Evolutionary conservation across 495 filamentous ascomycete genomes (phyloP).

Genomic region (Xylaria curta): DNA sequence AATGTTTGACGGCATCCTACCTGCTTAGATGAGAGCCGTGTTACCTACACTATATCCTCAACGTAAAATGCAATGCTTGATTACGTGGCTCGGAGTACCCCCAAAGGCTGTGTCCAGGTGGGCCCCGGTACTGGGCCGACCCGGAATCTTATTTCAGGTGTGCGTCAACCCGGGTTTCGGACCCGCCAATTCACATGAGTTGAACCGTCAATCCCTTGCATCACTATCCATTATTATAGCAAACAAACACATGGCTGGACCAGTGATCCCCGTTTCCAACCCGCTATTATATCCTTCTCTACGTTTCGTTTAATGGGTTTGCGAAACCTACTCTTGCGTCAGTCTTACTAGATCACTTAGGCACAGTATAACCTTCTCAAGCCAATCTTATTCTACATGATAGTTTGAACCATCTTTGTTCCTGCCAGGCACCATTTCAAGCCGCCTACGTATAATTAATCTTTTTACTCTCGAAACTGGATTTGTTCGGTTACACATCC

Average conservation of each 20-base stretch:
- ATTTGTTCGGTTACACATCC: not conserved
- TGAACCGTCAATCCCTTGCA: not conserved
- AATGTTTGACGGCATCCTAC: not conserved
- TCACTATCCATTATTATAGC: not conserved
- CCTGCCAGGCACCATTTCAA: not conserved
- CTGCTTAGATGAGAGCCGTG: not conserved
- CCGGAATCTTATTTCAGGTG: not conserved
- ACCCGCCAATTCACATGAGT: not conserved
- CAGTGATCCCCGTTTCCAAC: not conserved
- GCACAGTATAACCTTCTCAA: not conserved
- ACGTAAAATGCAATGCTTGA: not conserved
- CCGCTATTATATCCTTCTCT: not conserved
- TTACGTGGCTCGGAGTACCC: not conserved
- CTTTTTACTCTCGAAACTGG: not conserved
- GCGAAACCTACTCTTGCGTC: not conserved
- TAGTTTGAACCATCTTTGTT: not conserved
- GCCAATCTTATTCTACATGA: not conserved
- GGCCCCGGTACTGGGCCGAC: slow-evolving; percentile 1
- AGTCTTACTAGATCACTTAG: not conserved
- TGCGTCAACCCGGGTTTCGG: slow-evolving; percentile 1
- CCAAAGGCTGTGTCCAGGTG: not conserved
- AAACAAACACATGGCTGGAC: not conserved
- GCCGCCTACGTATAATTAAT: not conserved
- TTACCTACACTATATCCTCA: not conserved
- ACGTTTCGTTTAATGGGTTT: not conserved